phyloP scores from a whole-genome alignment of 441 rosid genomes.

The Pelargonium fulgidum region DNA sequence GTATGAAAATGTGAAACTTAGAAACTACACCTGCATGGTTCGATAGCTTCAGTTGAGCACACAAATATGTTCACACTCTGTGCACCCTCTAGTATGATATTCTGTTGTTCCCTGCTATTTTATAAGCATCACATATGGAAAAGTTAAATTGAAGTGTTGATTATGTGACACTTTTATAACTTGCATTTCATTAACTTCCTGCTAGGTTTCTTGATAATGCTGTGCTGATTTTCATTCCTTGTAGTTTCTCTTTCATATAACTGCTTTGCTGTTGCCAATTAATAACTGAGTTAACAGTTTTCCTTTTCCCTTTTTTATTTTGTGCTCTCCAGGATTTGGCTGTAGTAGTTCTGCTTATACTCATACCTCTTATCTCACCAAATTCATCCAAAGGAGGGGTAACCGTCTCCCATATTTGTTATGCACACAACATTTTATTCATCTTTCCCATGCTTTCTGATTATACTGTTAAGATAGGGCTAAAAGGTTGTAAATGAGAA shows the following conservation, averaged over 20 bases:
- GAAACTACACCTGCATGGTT: slow-evolving; percentile 10
- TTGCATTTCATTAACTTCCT: slow-evolving; percentile 9
- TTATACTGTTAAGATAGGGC: slow-evolving; percentile 15
- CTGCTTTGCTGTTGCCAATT: slow-evolving; percentile 18
- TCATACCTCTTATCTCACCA: slow-evolving; percentile 96
- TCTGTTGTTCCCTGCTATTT: background rate
- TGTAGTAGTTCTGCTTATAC: slow-evolving; percentile 91
- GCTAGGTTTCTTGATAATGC: background rate
- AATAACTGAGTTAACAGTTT: slow-evolving; percentile 12
- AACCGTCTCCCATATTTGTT: slow-evolving; percentile 27
- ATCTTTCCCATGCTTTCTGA: slow-evolving; percentile 17
- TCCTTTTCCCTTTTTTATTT: slow-evolving; percentile 7
- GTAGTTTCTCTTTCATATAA: slow-evolving; percentile 7
- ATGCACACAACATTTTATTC: slow-evolving; percentile 4
- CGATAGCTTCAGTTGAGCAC: slow-evolving; percentile 17
- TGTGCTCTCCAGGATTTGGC: slow-evolving; percentile 79
- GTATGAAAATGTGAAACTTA: background rate
- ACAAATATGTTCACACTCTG: slow-evolving; percentile 4
- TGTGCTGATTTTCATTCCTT: slow-evolving; percentile 2
- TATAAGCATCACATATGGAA: background rate
- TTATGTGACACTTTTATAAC: slow-evolving; percentile 2
- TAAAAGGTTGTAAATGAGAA: slow-evolving; percentile 7
- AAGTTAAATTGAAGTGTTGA: background rate
- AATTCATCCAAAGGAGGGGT: slow-evolving; percentile 99
- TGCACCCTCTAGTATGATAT: slow-evolving; percentile 4